Evolutionary conservation across 75 land plant species (phyloP).

Genomic region (Chamaecyparis obtusa): DNA sequence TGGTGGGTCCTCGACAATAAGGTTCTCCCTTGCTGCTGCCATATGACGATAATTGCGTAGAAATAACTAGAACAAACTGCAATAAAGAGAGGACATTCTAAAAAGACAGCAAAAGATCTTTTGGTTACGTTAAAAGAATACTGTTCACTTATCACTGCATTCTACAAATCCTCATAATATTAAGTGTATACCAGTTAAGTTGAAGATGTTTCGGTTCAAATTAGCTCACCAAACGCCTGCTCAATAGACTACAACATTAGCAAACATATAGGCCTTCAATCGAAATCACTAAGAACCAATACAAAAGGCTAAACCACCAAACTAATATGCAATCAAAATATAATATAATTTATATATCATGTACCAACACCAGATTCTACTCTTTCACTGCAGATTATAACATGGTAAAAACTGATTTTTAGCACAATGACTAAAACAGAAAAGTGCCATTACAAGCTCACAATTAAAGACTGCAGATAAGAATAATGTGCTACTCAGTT

Average conservation of each 20-base stretch:
- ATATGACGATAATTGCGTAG: no score
- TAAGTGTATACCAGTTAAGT: not conserved
- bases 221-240: not conserved
- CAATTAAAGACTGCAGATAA: no score
- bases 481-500: not conserved
- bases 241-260: not conserved
- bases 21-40: not conserved
- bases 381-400: not conserved
- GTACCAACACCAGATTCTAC: not conserved
- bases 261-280: not conserved
- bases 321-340: not conserved
- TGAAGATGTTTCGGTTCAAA: not conserved
- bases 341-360: not conserved
- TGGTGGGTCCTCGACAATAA: not conserved
- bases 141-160: not conserved
- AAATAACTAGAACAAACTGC: no score
- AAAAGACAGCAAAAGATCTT: not conserved
- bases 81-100: no score
- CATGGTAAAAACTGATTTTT: not conserved
- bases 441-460: not conserved
- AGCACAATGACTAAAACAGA: not conserved
- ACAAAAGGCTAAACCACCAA: not conserved
- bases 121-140: not conserved
- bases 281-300: not conserved
- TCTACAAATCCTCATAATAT: not conserved